phyloP scores from a whole-genome alignment of 176 grass and related monocot species.

The Elymus sibiricus region DNA sequence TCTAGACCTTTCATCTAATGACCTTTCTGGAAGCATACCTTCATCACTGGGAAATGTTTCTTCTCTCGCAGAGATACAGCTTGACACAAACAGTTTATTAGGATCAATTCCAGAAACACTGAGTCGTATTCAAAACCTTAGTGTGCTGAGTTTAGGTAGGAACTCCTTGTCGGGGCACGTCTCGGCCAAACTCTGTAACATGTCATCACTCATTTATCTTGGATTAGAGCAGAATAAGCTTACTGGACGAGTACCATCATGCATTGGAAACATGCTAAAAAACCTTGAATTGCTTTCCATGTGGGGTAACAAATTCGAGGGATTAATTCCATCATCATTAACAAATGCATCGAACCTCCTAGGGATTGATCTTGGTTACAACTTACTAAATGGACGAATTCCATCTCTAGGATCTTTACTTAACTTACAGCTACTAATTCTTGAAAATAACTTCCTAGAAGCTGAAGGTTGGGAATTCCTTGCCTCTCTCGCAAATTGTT shows the following conservation, averaged over 20 bases:
- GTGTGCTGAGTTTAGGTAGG: not conserved
- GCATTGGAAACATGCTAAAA: not conserved
- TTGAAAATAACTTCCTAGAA: no score
- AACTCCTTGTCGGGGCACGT: slow-evolving; percentile 9
- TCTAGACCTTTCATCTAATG: not conserved
- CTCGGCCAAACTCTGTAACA: not conserved
- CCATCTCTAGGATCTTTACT: no score
- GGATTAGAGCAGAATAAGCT: slow-evolving; percentile 21
- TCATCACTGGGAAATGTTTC: slow-evolving; percentile 26
- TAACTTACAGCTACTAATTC: no score
- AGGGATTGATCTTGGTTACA: no score
- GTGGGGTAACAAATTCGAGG: not conserved
- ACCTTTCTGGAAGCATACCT: slow-evolving; percentile 14
- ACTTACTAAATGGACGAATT: no score
- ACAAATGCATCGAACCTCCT: not conserved
- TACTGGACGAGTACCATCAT: not conserved
- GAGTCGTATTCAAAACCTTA: not conserved
- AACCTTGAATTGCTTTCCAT: not conserved
- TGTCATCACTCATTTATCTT: no score
- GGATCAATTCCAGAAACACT: slow-evolving; percentile 16
- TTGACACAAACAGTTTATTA: slow-evolving; percentile 1
- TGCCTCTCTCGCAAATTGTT: no score
- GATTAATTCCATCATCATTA: not conserved
- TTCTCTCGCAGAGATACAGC: not conserved
- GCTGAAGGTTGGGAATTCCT: no score